phyloP scores from a whole-genome alignment of 495 filamentous ascomycete species.

The Hypoxylon fragiforme region DNA sequence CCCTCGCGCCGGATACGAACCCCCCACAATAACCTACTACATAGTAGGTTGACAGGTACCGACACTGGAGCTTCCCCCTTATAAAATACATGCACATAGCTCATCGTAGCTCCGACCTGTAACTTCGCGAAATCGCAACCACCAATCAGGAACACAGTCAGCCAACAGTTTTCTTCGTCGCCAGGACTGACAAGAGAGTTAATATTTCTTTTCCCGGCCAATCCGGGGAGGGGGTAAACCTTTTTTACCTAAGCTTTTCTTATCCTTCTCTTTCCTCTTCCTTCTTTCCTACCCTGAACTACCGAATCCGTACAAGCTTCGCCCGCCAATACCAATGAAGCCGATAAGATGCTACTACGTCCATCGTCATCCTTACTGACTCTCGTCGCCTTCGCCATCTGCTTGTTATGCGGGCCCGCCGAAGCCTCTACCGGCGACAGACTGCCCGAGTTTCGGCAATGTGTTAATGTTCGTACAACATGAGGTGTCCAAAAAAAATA shows the following conservation, averaged over 20 bases:
- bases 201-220: constrained; percentile 21
- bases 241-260: neutral
- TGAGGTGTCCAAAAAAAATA: neutral
- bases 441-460: constrained; percentile 86
- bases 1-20: no score
- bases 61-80: neutral
- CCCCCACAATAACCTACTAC: no score
- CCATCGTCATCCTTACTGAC: constrained; percentile 16
- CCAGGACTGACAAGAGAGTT: constrained; percentile 9
- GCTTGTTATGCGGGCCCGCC: constrained; percentile 41
- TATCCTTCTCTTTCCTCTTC: neutral
- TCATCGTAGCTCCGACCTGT: no score
- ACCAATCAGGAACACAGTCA: constrained; percentile 20
- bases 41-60: no score
- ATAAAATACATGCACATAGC: no score
- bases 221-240: constrained; percentile 29
- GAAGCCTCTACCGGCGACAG: constrained; percentile 81
- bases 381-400: constrained; percentile 14
- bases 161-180: constrained; percentile 23
- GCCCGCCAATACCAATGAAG: constrained; percentile 14
- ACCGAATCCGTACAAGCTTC: neutral
- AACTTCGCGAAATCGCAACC: constrained; percentile 1
- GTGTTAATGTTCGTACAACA: constrained; percentile 68
- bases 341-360: constrained; percentile 19
- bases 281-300: neutral